These are phyloP conservation scores for Cryptococcus sp. DNA, from an alignment of 1,284 basidiomycete genomes.

Conservation along the genomic window DNA sequence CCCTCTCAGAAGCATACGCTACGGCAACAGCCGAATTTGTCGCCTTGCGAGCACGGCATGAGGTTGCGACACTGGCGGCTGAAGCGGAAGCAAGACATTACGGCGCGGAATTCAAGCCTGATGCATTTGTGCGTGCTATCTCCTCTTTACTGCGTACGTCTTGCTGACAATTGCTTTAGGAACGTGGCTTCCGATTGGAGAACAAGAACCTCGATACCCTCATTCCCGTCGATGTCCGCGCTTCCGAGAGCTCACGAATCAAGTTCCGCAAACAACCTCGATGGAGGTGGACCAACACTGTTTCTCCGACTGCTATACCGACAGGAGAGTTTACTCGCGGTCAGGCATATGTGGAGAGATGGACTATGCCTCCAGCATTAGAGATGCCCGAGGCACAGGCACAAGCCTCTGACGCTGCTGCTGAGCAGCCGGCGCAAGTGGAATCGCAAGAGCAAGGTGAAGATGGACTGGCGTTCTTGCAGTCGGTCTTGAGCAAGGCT, in stretches of 20 bases:
- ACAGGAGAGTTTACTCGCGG: conserved; percentile 38
- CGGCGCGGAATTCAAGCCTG: conserved; percentile 59
- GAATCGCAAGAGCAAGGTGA: conserved; percentile 19
- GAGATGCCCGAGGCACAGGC: conserved; percentile 6
- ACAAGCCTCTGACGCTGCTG: conserved; percentile 9
- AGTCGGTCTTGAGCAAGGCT: conserved; percentile 12
- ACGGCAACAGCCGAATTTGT: conserved; percentile 81
- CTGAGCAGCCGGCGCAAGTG: conserved; percentile 4
- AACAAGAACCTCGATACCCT: conserved; percentile 25
- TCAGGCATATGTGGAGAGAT: conserved; percentile 37
- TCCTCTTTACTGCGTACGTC: not conserved
- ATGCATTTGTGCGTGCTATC: conserved; percentile 44
- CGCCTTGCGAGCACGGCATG: conserved; percentile 77
- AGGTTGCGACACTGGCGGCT: conserved; percentile 74
- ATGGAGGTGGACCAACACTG: conserved; percentile 41
- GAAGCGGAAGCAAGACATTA: conserved; percentile 75
- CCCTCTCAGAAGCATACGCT: conserved; percentile 79
- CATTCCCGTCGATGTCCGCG: conserved; percentile 12
- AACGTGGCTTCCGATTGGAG: conserved; percentile 39
- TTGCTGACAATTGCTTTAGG: conserved; percentile 17
- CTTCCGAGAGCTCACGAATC: conserved; percentile 13
- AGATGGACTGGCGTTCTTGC: conserved; percentile 33
- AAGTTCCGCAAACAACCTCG: conserved; percentile 31
- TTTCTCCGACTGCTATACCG: conserved; percentile 20
- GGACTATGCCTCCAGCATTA: conserved; percentile 37